A percentile compares a stretch with the other conserved stretches of the same genome.
phyloP scores from a whole-genome alignment of 306 rosid genomes.

The Trifolium fragiferum region DNA sequence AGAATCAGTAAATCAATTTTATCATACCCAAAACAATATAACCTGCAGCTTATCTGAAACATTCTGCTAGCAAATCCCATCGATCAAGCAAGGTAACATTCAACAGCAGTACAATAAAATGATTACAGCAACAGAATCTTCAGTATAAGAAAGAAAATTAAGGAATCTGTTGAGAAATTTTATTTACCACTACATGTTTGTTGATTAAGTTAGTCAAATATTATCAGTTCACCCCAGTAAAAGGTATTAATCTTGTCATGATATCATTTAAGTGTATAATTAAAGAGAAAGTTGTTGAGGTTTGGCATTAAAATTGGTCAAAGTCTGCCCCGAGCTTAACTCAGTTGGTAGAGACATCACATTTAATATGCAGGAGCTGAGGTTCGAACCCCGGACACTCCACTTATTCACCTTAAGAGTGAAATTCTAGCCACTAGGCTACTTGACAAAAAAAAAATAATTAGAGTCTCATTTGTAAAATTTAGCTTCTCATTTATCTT shows the following conservation, averaged over 20 bases:
- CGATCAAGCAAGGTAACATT: slow-evolving; percentile 23
- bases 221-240: not conserved
- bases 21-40: slow-evolving; percentile 28
- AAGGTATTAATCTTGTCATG: slow-evolving; percentile 1
- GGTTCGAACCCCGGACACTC: no score
- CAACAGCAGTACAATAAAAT: slow-evolving; percentile 23
- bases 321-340: not conserved
- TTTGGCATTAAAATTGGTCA: not conserved
- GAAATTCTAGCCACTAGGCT: no score
- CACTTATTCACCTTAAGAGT: no score
- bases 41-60: slow-evolving; percentile 11
- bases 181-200: not conserved
- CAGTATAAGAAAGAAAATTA: slow-evolving; percentile 34
- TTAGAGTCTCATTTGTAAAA: not conserved
- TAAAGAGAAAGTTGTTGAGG: not conserved
- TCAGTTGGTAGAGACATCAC: no score
- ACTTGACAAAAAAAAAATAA: not conserved
- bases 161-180: slow-evolving; percentile 14
- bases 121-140: slow-evolving; percentile 10
- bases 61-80: slow-evolving; percentile 11
- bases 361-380: no score
- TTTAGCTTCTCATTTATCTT: not conserved
- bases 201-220: slow-evolving; percentile 20
- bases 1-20: slow-evolving; percentile 23
- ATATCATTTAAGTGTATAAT: slow-evolving; percentile 4